Base-by-base conservation (phyloP, 805 yeast genomes). In the Cephaloascus albidus region DNA sequence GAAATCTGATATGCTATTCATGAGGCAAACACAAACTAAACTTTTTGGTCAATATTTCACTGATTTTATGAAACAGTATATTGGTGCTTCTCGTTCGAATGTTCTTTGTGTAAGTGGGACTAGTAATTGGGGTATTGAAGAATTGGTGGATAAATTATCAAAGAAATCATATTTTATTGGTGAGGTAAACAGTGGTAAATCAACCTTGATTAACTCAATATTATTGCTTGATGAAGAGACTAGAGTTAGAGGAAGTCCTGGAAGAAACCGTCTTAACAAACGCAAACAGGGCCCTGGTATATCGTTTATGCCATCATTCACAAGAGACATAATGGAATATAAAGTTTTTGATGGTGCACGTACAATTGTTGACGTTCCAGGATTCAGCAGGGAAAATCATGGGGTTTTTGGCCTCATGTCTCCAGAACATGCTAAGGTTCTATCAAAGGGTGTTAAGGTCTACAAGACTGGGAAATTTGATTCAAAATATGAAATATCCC, bases 121-220 rank as follows among this genome's bases (percentile, higher is more conserved):
- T 27, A 57, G 60, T 6, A 63, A 65, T 19, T 81, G 88, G 88
- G 68, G 72, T 26, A 49, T 74, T 2, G 49, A 60, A 1, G 47
- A 52, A 1, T 49, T 82, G 2, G 45, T 65, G 6, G 47, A 56
- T 1, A 48, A 48, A 4, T 49, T 81, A 5, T 63, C 65, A 3
- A 50, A 53, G 30, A 57, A 60, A 26, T 54, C 72, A 5, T 78
- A 74, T 49, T 55, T 84, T 23, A 59, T 83, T 17, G 94, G 94
- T 1, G 69, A 68, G 42, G 76, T 81, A 10, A 84, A 84, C 50
- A 68, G 74, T 12, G 94, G 94, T 1, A 84, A 84, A 52, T 76
- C 86, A 2, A 67, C 81, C 2, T 46, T 84, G 30, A 64, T 81
- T 1, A 73, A 70, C 45, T 50, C 76, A 16, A 45, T 81, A 16